phyloP scores from a whole-genome alignment of 176 grass and related monocot species.

The Cymbopogon citratus region DNA sequence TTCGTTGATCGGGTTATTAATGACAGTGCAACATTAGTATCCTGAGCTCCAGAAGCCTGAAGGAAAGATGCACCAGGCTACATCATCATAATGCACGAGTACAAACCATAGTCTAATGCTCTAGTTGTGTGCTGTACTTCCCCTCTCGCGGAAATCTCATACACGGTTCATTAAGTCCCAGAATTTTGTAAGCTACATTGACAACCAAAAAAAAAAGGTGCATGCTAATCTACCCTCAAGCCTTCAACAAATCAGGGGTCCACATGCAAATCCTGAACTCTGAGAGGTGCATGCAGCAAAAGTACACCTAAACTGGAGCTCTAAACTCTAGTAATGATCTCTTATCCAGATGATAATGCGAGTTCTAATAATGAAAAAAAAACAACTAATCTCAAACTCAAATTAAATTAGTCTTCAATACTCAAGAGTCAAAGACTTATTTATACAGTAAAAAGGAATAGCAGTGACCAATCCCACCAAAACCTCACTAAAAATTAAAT shows the following conservation, averaged over 20 bases:
- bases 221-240: neutral
- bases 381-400: neutral
- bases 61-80: constrained; percentile 5
- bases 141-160: neutral
- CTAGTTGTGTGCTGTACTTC: neutral
- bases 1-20: neutral
- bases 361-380: neutral
- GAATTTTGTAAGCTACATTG: neutral
- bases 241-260: constrained; percentile 17
- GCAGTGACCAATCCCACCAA: neutral
- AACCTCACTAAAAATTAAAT: neutral
- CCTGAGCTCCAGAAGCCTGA: constrained; percentile 1
- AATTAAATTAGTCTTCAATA: constrained; percentile 2
- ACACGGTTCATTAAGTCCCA: neutral
- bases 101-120: neutral
- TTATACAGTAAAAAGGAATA: neutral
- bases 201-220: neutral
- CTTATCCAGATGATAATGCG: constrained; percentile 2
- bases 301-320: constrained; percentile 11
- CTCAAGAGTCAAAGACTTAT: neutral
- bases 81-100: neutral
- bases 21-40: neutral
- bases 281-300: constrained; percentile 46
- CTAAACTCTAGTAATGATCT: neutral
- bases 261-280: constrained; percentile 28